A percentile compares a stretch with the other conserved stretches of the same genome.
Conservation (phyloP, 2,329 filamentous ascomycete species). For the Nemania abortiva region DNA sequence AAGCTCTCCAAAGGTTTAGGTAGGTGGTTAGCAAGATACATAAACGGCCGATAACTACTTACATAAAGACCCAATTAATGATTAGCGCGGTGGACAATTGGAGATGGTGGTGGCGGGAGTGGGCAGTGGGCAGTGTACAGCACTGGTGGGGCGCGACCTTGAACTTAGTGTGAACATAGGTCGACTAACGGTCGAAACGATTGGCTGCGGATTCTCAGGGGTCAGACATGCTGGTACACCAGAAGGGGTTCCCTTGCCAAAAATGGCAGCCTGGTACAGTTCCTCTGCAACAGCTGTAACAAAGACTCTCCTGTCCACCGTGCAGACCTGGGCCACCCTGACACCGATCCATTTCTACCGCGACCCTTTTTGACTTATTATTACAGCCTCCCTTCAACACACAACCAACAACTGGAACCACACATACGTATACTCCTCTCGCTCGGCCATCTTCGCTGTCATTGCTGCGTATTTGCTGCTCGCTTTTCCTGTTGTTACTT, state of each 20-base stretch:
- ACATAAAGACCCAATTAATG: neutral
- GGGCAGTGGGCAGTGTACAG: constrained; percentile 24
- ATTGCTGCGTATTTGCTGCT: constrained; percentile 1
- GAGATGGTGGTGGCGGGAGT: constrained; percentile 14
- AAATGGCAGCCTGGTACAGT: constrained; percentile 22
- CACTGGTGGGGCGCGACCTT: neutral
- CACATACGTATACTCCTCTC: neutral
- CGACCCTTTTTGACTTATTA: constrained; percentile 15
- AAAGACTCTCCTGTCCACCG: constrained; percentile 29
- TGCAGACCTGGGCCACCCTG: constrained; percentile 19
- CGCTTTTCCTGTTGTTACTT: neutral
- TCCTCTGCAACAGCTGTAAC: constrained; percentile 33
- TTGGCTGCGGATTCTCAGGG: constrained; percentile 37
- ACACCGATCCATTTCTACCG: constrained; percentile 23
- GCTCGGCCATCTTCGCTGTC: constrained; percentile 8
- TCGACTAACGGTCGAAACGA: constrained; percentile 6
- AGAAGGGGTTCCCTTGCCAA: constrained; percentile 22
- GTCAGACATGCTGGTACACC: constrained; percentile 13
- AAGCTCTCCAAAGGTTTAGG: neutral
- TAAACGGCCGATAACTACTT: no score
- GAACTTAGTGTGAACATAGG: neutral
- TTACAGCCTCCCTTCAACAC: constrained; percentile 12
- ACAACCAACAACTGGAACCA: constrained; percentile 4
- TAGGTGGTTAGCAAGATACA: no score
- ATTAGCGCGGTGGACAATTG: constrained; percentile 7